A percentile compares a stretch with the other conserved stretches of the same genome.
phyloP scores from a whole-genome alignment of 805 yeast genomes.

The Kazachstania viticola region DNA sequence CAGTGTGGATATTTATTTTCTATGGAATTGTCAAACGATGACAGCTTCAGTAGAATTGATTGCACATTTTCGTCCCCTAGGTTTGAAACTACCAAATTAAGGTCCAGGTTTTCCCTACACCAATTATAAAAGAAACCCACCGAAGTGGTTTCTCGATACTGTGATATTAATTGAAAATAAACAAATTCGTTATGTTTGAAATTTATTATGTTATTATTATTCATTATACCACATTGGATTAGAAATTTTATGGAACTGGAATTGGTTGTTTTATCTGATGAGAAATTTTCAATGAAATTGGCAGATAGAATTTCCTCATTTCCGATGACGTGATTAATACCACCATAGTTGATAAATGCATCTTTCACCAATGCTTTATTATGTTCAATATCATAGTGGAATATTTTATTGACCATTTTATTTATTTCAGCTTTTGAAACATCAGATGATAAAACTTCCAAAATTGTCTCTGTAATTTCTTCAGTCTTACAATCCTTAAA shows the following conservation, averaged over 20 bases:
- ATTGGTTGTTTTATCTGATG: no score
- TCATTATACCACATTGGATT: conserved; percentile 21
- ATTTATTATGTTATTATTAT: conserved; percentile 5
- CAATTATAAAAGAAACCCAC: conserved; percentile 19
- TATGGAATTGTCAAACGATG: conserved; percentile 5
- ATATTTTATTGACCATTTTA: conserved; percentile 5
- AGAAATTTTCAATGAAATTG: conserved; percentile 1
- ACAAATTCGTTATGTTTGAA: conserved; percentile 7
- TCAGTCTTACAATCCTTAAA: conserved; percentile 6
- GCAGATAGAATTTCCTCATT: conserved; percentile 3
- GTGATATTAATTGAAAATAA: conserved; percentile 14
- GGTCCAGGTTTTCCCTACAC: conserved; percentile 14
- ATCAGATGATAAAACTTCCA: conserved; percentile 2
- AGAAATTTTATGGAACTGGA: conserved; percentile 1
- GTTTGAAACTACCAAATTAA: conserved; percentile 5
- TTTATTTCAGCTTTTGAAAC: conserved; percentile 1
- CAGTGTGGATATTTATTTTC: conserved; percentile 7
- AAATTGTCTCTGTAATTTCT: conserved; percentile 9
- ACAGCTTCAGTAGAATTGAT: conserved; percentile 16
- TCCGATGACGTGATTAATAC: conserved; percentile 11
- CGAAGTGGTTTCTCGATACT: conserved; percentile 13
- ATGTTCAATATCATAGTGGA: conserved; percentile 13
- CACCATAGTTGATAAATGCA: conserved; percentile 17
- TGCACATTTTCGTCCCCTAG: conserved; percentile 12
- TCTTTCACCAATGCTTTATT: conserved; percentile 14